A percentile compares a stretch with the other conserved stretches of the same genome.
phyloP scores from a whole-genome alignment of 495 filamentous ascomycete species.

The Penicillium roqueforti region DNA sequence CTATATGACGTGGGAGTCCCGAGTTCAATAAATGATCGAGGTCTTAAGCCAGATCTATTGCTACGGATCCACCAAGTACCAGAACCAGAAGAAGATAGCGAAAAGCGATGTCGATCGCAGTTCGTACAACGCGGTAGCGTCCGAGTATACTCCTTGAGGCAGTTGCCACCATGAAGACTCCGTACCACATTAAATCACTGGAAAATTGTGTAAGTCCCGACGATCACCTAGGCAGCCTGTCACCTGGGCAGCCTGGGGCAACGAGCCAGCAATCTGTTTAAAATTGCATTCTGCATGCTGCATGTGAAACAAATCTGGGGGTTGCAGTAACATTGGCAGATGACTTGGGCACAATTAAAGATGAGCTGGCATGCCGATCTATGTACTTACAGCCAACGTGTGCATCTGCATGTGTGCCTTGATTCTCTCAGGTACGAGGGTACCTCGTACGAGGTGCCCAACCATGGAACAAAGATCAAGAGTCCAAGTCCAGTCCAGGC shows the following conservation, averaged over 20 bases:
- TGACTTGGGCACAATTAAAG: background rate
- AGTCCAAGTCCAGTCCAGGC: too few relatives aligned
- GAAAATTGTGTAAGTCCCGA: background rate
- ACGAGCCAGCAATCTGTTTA: background rate
- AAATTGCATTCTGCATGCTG: background rate
- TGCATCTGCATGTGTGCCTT: background rate
- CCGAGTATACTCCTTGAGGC: background rate
- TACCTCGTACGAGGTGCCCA: background rate
- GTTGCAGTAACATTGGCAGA: background rate
- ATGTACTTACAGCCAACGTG: background rate
- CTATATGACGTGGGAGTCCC: constrained; percentile 11
- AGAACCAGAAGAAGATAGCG: background rate
- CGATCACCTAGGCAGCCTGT: background rate
- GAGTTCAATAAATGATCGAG: background rate
- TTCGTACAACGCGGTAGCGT: background rate
- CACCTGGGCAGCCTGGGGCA: background rate
- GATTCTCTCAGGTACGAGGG: background rate
- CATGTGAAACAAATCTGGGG: background rate
- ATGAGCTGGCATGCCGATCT: constrained; percentile 3
- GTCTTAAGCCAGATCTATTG: background rate
- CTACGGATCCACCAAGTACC: background rate
- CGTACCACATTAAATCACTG: too few relatives aligned
- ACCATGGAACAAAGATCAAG: background rate
- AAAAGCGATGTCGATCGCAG: background rate
- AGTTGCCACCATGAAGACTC: background rate